Conservation (phyloP, 805 yeast genomes). For the Starmera pachycereana region DNA sequence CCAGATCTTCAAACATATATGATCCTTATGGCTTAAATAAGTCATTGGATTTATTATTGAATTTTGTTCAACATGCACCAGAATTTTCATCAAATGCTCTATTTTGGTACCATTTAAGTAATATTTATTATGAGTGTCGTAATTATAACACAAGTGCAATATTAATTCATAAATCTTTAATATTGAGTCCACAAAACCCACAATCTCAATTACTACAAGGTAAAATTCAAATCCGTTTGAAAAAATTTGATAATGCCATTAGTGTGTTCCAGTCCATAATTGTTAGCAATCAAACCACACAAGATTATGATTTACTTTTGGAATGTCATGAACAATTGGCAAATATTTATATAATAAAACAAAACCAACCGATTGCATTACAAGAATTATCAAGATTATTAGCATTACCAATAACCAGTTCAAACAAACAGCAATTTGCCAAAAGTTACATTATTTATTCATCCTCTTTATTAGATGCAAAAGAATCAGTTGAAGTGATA, state of each 20-base stretch:
- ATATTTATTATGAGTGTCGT: too few relatives aligned
- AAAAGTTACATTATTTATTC: too few relatives aligned
- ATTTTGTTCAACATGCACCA: too few relatives aligned
- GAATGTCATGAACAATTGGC: constrained; percentile 47
- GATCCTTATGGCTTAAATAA: too few relatives aligned
- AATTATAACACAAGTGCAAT: too few relatives aligned
- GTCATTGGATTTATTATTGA: too few relatives aligned
- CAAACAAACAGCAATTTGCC: constrained; percentile 24
- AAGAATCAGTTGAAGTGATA: too few relatives aligned
- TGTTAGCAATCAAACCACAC: constrained; percentile 18
- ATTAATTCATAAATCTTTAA: constrained; percentile 32
- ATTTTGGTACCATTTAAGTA: too few relatives aligned
- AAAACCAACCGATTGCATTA: constrained; percentile 38
- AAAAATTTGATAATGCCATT: constrained; percentile 35
- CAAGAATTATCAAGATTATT: constrained; percentile 40
- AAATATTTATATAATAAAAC: constrained; percentile 40
- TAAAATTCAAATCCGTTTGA: constrained; percentile 34
- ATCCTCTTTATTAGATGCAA: too few relatives aligned
- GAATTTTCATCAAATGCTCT: too few relatives aligned
- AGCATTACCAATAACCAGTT: constrained; percentile 38
- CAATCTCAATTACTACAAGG: constrained; percentile 38
- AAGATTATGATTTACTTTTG: constrained; percentile 37
- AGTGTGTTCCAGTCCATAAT: constrained; percentile 33
- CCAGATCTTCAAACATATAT: too few relatives aligned
- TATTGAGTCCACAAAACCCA: constrained; percentile 30